phyloP scores from a whole-genome alignment of 1,284 basidiomycete genomes.

The Pyrrhoderma noxium region DNA sequence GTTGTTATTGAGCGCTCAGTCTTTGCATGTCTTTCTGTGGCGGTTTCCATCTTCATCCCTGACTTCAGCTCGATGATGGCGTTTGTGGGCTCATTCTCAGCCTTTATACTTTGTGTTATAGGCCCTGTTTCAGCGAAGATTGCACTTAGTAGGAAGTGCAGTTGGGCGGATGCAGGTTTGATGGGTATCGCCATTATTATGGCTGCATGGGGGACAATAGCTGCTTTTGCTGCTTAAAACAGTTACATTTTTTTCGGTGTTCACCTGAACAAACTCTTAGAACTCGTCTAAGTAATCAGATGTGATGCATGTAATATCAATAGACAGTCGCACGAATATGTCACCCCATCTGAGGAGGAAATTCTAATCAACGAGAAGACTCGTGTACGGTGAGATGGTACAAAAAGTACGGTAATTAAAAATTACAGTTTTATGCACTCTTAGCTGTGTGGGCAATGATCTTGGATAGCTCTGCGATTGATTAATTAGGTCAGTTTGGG shows the following conservation, averaged over 20 bases:
- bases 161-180: conserved; percentile 46
- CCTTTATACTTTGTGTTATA: conserved; percentile 79
- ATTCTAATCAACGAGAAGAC: too few species aligned
- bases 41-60: conserved; percentile 73
- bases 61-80: conserved; percentile 88
- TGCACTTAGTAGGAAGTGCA: conserved; percentile 44
- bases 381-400: neutral
- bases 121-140: conserved; percentile 66
- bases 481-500: conserved; percentile 15
- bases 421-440: conserved; percentile 25
- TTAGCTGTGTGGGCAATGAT: conserved; percentile 68
- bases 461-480: conserved; percentile 83
- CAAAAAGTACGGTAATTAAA: conserved; percentile 1
- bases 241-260: neutral
- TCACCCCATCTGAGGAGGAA: too few species aligned
- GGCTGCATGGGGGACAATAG: conserved; percentile 74
- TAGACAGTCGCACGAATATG: too few species aligned
- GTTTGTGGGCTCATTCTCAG: conserved; percentile 82
- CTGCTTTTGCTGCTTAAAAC: conserved; percentile 42
- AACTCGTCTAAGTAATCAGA: neutral
- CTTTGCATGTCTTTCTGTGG: conserved; percentile 55
- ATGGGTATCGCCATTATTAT: conserved; percentile 54
- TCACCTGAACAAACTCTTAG: neutral
- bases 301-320: too few species aligned
- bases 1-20: conserved; percentile 51